Conservation (phyloP, 768 basidiomycete species). For the Rickenella mellea region DNA sequence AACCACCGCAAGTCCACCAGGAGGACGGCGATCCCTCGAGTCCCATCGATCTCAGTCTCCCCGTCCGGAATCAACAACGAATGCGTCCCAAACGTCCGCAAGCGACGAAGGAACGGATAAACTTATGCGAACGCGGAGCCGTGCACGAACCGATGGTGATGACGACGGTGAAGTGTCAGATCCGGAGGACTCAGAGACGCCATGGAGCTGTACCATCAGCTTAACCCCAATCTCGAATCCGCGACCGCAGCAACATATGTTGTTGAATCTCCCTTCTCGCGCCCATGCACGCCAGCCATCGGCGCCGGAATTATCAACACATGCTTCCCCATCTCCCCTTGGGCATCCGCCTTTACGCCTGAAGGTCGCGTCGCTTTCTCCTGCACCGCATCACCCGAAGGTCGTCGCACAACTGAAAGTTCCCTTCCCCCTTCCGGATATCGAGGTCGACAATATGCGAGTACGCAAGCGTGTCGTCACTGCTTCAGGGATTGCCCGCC, state of each 20-base stretch:
- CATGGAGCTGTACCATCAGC: constrained; percentile 78
- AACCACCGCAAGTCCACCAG: constrained; percentile 4
- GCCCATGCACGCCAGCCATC: background rate
- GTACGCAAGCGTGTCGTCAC: constrained; percentile 40
- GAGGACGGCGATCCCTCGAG: background rate
- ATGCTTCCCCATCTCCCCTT: too few relatives aligned
- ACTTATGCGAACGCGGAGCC: too few relatives aligned
- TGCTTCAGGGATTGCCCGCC: constrained; percentile 16
- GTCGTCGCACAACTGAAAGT: constrained; percentile 87
- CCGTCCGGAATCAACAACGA: too few relatives aligned
- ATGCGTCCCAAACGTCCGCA: background rate
- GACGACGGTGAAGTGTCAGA: constrained; percentile 79
- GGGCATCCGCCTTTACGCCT: constrained; percentile 20
- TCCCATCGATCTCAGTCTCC: background rate
- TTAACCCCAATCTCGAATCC: background rate
- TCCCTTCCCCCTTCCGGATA: constrained; percentile 79
- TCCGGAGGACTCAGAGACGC: constrained; percentile 93
- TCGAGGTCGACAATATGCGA: constrained; percentile 56
- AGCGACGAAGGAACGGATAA: too few relatives aligned
- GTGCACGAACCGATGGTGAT: constrained; percentile 7
- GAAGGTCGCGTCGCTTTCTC: constrained; percentile 78
- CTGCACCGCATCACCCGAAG: constrained; percentile 94
- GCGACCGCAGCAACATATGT: background rate
- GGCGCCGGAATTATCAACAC: background rate
- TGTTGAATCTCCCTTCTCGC: background rate